Conservation (phyloP, 176 grass and related monocot species). For the Carex scoparia region DNA sequence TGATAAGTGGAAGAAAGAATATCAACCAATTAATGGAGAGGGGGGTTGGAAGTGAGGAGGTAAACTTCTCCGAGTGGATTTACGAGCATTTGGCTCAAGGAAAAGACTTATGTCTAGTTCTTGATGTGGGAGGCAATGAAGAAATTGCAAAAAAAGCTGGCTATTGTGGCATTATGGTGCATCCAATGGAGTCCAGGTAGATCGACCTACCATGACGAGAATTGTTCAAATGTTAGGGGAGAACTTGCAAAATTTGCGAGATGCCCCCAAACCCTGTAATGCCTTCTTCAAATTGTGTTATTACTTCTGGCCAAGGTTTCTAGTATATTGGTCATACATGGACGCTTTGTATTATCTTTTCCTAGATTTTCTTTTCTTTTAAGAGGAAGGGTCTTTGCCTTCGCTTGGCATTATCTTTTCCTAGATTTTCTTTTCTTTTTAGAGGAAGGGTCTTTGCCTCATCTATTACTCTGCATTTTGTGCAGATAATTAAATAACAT, state of each 20-base stretch:
- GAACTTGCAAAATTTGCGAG: neutral
- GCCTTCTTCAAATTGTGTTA: neutral
- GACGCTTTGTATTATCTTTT: too few relatives aligned
- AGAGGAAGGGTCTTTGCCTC: too few relatives aligned
- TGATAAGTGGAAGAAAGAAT: constrained; percentile 33
- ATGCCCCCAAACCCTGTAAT: constrained; percentile 10
- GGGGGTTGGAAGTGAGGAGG: constrained; percentile 7
- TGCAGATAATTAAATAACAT: too few relatives aligned
- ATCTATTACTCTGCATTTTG: too few relatives aligned
- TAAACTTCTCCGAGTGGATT: constrained; percentile 42
- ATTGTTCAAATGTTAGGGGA: constrained; percentile 26
- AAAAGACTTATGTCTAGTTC: neutral
- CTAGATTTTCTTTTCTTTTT: too few relatives aligned
- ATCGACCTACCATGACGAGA: constrained; percentile 26
- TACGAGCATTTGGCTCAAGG: constrained; percentile 30
- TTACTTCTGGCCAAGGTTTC: too few relatives aligned
- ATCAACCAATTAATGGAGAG: neutral
- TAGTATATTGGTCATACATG: too few relatives aligned
- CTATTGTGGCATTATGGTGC: constrained; percentile 2
- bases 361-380: too few relatives aligned
- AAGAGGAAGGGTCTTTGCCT: too few relatives aligned
- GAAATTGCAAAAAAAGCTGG: neutral
- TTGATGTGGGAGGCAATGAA: neutral
- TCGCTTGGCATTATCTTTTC: too few relatives aligned
- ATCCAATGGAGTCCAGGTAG: constrained; percentile 31